A percentile compares a stretch with the other conserved stretches of the same genome.
Evolutionary conservation across 192 early-diverging fungal species (phyloP).

Genomic region (Piromyces sp.): DNA sequence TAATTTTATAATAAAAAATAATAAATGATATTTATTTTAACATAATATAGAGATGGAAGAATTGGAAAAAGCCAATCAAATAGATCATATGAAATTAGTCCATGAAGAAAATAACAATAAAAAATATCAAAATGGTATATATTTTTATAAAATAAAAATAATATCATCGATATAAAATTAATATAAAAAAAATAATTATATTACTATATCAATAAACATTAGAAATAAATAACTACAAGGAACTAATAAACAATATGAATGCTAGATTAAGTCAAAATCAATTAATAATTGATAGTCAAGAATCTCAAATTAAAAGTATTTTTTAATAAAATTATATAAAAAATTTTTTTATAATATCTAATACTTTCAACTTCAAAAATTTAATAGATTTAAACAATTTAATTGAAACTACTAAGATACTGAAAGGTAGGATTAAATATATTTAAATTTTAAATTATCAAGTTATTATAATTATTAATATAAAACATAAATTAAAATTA

Average conservation of each 20-base stretch:
- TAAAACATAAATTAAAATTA: no score
- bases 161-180: no score
- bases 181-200: no score
- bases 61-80: neutral
- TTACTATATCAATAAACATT: no score
- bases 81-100: neutral
- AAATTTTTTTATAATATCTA: neutral
- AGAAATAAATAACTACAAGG: neutral
- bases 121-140: neutral
- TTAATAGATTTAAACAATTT: neutral
- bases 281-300: neutral
- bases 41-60: neutral
- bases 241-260: neutral
- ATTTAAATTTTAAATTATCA: no score
- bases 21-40: no score
- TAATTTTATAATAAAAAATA: no score
- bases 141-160: neutral
- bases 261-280: neutral
- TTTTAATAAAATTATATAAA: neutral
- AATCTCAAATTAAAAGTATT: neutral
- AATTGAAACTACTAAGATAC: neutral
- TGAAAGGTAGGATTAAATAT: neutral
- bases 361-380: neutral
- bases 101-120: neutral
- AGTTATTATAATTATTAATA: no score